Evolutionary conservation across 176 grass and related monocot species (phyloP), one percentile per base, ranked within the genome.

Genomic region (Aegilops tauschii): DNA sequence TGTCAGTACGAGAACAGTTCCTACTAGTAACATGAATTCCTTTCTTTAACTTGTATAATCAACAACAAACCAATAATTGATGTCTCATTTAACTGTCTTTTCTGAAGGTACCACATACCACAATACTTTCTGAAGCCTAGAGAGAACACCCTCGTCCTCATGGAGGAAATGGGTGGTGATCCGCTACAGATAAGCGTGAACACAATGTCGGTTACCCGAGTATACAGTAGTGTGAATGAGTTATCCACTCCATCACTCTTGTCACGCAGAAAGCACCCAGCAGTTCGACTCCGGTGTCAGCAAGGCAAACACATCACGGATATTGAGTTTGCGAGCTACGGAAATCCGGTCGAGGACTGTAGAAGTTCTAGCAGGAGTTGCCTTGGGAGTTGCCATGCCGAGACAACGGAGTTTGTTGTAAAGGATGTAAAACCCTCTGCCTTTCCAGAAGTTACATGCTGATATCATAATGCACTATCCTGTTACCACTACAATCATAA

Each of bases 101-200:
- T 88, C 49, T 35, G 69, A 76, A 96, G 94, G 91, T 96, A 92
- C 14, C 94, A 97, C 67, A 63, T 97, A 64, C 94, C 94, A 39
- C 87, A 58, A 5, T 87, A 73, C 71, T 94, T 93, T 82, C 71
- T 97, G 81, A 83, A 80, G 68, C 47, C 87, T 79, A 69, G 32
- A 65, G 76, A 81, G 7, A 97, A 97, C 25, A 88, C 88, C 59
- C 87, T 97, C 6, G 76, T 94, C 23, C 74, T 97, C 52, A 85
- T 94, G 12, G 92, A 97, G 69, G 94, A 97, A 89, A 86, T 84
- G 25, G 87, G 90, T 40, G 92, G 94, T 4, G 69, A 97, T 29
- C 94, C 92, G 18, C 71, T 88, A 28, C 79, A 82, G 34, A 93
- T 94, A 87, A 92, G 87, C 18, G 76, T 93, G 45, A 93, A 97